Evolutionary conservation across 2,329 filamentous ascomycete species (phyloP).

Genomic region (Sporothrix pseudoabietina): DNA sequence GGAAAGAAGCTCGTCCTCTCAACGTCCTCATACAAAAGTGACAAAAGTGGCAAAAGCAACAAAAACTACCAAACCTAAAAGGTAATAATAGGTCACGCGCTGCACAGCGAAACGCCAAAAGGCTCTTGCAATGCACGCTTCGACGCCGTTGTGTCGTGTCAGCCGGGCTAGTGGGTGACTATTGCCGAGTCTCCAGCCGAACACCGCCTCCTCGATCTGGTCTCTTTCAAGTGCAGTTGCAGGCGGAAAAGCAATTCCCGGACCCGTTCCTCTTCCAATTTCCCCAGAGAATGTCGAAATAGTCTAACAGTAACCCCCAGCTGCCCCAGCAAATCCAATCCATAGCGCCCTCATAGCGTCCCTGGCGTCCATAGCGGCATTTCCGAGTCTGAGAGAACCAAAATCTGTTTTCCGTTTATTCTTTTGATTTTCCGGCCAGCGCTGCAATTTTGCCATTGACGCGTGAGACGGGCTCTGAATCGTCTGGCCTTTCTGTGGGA

Average conservation of each 20-base stretch:
- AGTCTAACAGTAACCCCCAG: neutral
- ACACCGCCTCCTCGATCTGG: constrained; percentile 18
- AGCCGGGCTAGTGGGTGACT: constrained; percentile 15
- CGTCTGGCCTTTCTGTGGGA: neutral
- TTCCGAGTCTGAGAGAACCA: neutral
- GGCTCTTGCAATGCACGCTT: neutral
- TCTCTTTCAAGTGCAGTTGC: neutral
- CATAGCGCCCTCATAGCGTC: neutral
- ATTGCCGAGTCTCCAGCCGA: constrained; percentile 14
- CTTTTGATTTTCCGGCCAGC: constrained; percentile 6
- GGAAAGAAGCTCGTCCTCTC: neutral
- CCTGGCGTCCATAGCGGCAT: neutral
- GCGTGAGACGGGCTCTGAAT: neutral
- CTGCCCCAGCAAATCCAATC: neutral
- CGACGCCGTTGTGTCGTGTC: neutral
- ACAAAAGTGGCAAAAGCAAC: too few species aligned
- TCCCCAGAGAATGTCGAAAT: neutral
- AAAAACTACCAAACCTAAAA: too few species aligned
- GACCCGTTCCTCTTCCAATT: neutral
- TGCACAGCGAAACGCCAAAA: neutral
- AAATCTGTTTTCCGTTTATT: neutral
- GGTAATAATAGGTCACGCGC: neutral
- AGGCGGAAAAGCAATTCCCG: constrained; percentile 18
- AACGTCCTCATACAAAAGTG: too few species aligned
- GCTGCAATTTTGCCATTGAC: neutral